Conservation (phyloP, 2,329 filamentous ascomycete species). For the Zarea fungicola region DNA sequence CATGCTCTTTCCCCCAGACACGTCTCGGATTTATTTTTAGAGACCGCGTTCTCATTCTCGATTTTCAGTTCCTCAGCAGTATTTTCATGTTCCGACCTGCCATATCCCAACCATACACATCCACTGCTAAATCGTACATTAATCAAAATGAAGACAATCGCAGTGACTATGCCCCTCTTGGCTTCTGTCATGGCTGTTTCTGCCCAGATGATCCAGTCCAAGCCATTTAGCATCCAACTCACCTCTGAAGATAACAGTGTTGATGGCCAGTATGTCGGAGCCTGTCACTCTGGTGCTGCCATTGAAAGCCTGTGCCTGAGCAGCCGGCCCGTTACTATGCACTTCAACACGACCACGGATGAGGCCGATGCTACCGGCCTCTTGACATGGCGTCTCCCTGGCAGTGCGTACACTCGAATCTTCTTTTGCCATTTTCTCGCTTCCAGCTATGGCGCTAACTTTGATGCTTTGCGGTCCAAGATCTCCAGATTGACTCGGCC, state of each 20-base stretch:
- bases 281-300: constrained; percentile 12
- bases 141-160: constrained; percentile 10
- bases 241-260: neutral
- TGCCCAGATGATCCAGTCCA: constrained; percentile 6
- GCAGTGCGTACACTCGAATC: constrained; percentile 1
- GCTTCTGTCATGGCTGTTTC: constrained; percentile 5
- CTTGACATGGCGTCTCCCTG: constrained; percentile 9
- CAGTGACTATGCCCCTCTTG: constrained; percentile 1
- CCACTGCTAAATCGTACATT: neutral
- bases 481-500: neutral
- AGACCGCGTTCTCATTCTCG: too few species aligned
- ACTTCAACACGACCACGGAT: constrained; percentile 2
- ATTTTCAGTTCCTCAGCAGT: neutral
- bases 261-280: constrained; percentile 6
- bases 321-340: constrained; percentile 4
- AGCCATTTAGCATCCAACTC: constrained; percentile 9
- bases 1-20: too few species aligned
- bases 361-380: neutral
- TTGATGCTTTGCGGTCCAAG: neutral
- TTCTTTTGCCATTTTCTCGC: neutral
- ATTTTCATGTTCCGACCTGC: neutral
- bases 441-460: neutral
- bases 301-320: constrained; percentile 8
- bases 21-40: too few species aligned
- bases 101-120: neutral